Evolutionary conservation across 169 alveolate species (phyloP).

Genomic region (Plasmodium billcollinsi): DNA sequence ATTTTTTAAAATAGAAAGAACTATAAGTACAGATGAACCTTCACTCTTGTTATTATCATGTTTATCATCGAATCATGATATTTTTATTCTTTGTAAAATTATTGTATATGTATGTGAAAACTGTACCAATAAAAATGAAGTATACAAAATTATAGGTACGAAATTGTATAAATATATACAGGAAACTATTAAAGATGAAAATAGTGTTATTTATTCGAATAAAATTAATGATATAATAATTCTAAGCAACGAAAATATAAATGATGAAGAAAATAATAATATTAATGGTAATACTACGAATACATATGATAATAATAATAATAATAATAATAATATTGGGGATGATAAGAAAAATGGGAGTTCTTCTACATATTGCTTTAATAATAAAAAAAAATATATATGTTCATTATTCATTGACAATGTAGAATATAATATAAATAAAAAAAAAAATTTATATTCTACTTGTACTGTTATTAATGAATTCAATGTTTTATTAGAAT

Average conservation of each 20-base stretch:
- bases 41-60: slow-evolving; percentile 82
- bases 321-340: not conserved
- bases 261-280: not conserved
- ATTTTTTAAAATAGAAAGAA: slow-evolving; percentile 59
- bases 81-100: slow-evolving; percentile 82
- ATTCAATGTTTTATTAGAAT: slow-evolving; percentile 34
- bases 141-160: slow-evolving; percentile 80
- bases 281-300: not conserved
- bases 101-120: slow-evolving; percentile 80
- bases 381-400: not conserved
- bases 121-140: slow-evolving; percentile 81
- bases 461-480: slow-evolving; percentile 6
- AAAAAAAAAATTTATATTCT: too few relatives aligned
- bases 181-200: slow-evolving; percentile 64
- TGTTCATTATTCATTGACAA: not conserved
- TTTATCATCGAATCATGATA: slow-evolving; percentile 81
- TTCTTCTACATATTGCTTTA: too few relatives aligned
- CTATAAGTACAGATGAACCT: slow-evolving; percentile 78
- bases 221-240: not conserved
- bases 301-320: not conserved
- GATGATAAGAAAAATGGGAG: not conserved
- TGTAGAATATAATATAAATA: not conserved
- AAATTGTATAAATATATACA: slow-evolving; percentile 79
- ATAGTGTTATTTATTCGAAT: not conserved
- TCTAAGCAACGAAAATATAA: not conserved